phyloP scores from a whole-genome alignment of 371 early-diverging fungal species.

The Sporodiniella umbellata region DNA sequence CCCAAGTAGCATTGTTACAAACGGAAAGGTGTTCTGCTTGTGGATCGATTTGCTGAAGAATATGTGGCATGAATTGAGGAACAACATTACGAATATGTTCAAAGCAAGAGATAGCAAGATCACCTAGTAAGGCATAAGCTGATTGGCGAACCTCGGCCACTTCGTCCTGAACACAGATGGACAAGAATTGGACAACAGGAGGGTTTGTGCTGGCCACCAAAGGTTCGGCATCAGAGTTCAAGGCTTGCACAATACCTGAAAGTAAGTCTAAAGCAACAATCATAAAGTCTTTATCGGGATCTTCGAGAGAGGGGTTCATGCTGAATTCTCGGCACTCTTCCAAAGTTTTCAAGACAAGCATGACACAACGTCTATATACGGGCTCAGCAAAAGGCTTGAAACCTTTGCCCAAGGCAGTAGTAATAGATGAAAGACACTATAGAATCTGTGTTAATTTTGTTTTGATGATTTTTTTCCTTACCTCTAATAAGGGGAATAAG shows the following conservation, averaged over 20 bases:
- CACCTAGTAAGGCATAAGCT: constrained; percentile 93
- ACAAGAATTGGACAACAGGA: constrained; percentile 71
- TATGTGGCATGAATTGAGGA: constrained; percentile 68
- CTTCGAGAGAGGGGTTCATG: constrained; percentile 61
- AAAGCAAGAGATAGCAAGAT: constrained; percentile 83
- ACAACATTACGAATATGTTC: constrained; percentile 70
- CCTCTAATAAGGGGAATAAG: constrained; percentile 88
- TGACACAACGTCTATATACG: constrained; percentile 84
- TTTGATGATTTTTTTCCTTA: constrained; percentile 14
- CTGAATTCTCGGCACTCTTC: constrained; percentile 59
- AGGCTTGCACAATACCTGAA: constrained; percentile 88
- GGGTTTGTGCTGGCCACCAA: constrained; percentile 73
- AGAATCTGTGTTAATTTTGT: no score
- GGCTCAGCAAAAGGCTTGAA: constrained; percentile 82
- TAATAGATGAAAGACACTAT: constrained; percentile 85
- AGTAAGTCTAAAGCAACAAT: constrained; percentile 94
- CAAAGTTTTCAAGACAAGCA: constrained; percentile 74
- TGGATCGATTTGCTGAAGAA: constrained; percentile 72
- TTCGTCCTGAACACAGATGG: constrained; percentile 78
- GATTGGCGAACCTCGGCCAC: constrained; percentile 87
- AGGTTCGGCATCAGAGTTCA: constrained; percentile 70
- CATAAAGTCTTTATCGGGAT: constrained; percentile 90
- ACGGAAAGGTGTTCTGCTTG: constrained; percentile 64
- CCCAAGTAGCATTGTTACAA: constrained; percentile 94
- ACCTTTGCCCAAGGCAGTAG: constrained; percentile 79